Evolutionary conservation across 345 rosid genomes (phyloP).

Genomic region (Nasturtium officinale): DNA sequence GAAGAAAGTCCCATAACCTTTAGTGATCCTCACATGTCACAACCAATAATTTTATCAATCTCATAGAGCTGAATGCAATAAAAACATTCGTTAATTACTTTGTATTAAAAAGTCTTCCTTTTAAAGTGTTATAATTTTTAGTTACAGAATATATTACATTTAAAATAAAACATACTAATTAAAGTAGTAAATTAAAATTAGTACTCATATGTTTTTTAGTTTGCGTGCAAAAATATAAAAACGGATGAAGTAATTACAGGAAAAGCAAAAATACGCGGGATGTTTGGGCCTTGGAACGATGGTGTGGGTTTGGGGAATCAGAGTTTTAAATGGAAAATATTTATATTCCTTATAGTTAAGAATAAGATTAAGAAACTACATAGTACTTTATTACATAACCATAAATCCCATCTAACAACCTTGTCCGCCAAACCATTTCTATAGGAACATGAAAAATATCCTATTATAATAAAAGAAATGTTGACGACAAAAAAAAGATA

Average conservation of each 20-base stretch:
- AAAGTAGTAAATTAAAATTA: too few relatives aligned
- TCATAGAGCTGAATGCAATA: not conserved
- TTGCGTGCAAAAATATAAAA: not conserved
- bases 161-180: too few relatives aligned
- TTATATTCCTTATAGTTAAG: not conserved
- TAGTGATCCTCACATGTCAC: constrained; percentile 9
- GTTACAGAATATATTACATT: too few relatives aligned
- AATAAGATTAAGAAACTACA: constrained; percentile 2
- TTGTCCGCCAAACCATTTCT: constrained; percentile 4
- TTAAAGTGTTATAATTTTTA: too few relatives aligned
- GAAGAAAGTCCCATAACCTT: constrained; percentile 15
- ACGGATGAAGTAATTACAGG: not conserved
- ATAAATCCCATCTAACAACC: constrained; percentile 18
- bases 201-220: too few relatives aligned
- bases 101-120: too few relatives aligned
- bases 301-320: not conserved
- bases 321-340: constrained; percentile 9
- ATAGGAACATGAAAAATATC: constrained; percentile 12
- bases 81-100: not conserved
- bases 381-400: constrained; percentile 1
- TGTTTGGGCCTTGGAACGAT: not conserved
- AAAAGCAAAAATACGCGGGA: not conserved
- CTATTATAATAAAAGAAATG: not conserved
- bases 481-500: too few relatives aligned
- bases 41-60: not conserved